Conservation (phyloP, 1,139 yeast species). For the Sugiyamaella neomexicana region DNA sequence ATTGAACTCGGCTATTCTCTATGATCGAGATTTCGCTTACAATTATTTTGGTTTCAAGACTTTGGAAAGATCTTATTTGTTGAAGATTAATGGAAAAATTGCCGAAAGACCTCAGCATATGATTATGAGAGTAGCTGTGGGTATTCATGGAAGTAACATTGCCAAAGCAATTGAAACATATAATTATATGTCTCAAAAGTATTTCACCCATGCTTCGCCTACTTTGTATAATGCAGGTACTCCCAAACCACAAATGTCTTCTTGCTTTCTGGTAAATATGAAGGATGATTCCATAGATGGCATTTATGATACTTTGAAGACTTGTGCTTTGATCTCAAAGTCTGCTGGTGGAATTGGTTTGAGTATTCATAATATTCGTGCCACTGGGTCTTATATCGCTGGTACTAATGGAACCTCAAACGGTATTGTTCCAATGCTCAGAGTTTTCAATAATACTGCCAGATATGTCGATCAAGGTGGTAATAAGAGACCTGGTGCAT, state of each 20-base stretch:
- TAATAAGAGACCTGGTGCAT: conserved; percentile 91
- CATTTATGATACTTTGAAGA: conserved; percentile 80
- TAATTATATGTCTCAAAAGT: conserved; percentile 78
- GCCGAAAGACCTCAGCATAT: conserved; percentile 92
- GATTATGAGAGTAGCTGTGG: conserved; percentile 86
- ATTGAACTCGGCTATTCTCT: conserved; percentile 76
- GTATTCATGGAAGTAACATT: conserved; percentile 78
- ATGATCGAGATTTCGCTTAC: conserved; percentile 79
- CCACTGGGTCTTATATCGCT: conserved; percentile 83
- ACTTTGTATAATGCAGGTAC: conserved; percentile 90
- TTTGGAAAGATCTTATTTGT: conserved; percentile 76
- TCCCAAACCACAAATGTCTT: conserved; percentile 81
- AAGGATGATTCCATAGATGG: conserved; percentile 90
- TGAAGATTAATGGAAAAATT: conserved; percentile 67
- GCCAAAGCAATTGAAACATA: conserved; percentile 75
- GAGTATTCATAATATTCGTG: conserved; percentile 78
- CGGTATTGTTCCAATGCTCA: conserved; percentile 85
- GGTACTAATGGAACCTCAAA: conserved; percentile 89
- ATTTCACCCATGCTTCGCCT: conserved; percentile 87
- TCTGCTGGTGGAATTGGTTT: conserved; percentile 92
- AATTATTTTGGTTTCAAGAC: conserved; percentile 89
- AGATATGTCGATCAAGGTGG: conserved; percentile 95
- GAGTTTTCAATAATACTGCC: conserved; percentile 89
- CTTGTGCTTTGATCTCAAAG: conserved; percentile 83
- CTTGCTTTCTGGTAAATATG: conserved; percentile 87